A percentile compares a stretch with the other conserved stretches of the same genome.
Evolutionary conservation across 2,329 filamentous ascomycete species (phyloP).

Genomic region (Aspergillus awamori): DNA sequence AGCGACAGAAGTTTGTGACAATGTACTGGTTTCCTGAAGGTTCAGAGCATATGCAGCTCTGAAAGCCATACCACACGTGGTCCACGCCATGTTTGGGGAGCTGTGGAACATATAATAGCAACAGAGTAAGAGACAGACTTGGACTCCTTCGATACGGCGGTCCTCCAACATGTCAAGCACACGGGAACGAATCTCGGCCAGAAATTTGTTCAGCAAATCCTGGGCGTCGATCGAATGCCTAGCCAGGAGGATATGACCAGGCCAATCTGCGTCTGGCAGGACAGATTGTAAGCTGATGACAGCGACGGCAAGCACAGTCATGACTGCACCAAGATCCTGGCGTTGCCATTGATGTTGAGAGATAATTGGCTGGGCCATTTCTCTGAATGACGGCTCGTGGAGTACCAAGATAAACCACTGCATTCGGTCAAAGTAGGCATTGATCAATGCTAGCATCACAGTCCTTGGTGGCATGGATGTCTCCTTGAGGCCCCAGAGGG

Average conservation of each 20-base stretch:
- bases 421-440: slow-evolving; percentile 3
- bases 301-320: not conserved
- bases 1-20: not conserved
- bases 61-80: not conserved
- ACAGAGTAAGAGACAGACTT: not conserved
- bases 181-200: not conserved
- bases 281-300: not conserved
- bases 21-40: not conserved
- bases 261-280: not conserved
- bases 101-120: slow-evolving; percentile 2
- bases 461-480: not conserved
- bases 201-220: not conserved
- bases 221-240: not conserved
- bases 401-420: slow-evolving; percentile 4
- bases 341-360: not conserved
- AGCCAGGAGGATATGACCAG: not conserved
- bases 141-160: not conserved
- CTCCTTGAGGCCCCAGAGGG: not conserved
- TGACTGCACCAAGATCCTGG: not conserved
- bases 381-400: not conserved
- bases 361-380: not conserved
- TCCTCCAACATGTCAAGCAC: not conserved
- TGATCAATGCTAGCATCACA: not conserved
- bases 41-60: not conserved
- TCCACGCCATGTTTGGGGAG: slow-evolving; percentile 2